Conservation (phyloP, 495 filamentous ascomycete species). For the Xylaria acuta region DNA sequence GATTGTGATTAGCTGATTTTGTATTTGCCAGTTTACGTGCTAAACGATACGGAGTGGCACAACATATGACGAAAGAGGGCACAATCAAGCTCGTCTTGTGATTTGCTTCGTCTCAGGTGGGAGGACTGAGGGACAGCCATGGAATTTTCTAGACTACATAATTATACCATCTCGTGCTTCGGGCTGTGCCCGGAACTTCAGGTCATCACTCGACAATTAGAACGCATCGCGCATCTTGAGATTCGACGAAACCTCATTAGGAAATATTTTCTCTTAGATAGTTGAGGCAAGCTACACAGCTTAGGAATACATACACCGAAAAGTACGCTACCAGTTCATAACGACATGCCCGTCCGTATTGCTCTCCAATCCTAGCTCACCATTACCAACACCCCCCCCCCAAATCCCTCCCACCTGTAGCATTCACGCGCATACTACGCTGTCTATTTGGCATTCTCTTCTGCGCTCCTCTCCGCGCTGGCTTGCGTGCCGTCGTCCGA, state of each 20-base stretch:
- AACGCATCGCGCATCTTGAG: background rate
- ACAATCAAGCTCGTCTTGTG: conserved; percentile 33
- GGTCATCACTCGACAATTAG: background rate
- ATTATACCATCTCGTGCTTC: background rate
- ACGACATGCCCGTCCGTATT: background rate
- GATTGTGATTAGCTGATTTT: background rate
- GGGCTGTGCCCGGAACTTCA: background rate
- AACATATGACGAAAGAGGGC: conserved; percentile 28
- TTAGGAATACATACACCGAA: background rate
- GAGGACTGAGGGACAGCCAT: background rate
- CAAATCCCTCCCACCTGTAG: no score
- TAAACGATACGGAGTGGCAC: conserved; percentile 35
- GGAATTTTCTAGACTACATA: background rate
- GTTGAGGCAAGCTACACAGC: background rate
- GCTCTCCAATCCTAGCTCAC: background rate
- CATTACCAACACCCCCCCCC: background rate
- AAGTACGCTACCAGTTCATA: background rate
- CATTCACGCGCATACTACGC: no score
- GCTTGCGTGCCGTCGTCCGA: no score
- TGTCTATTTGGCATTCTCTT: no score
- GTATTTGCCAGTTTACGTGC: conserved; percentile 26
- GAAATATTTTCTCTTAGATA: background rate
- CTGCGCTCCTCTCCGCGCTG: no score
- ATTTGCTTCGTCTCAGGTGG: background rate
- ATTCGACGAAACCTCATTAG: background rate